Percentiles rank a stretch among this genome's conserved stretches.
phyloP scores from a whole-genome alignment of 805 yeast species.

The Wickerhamiella spandovensis region DNA sequence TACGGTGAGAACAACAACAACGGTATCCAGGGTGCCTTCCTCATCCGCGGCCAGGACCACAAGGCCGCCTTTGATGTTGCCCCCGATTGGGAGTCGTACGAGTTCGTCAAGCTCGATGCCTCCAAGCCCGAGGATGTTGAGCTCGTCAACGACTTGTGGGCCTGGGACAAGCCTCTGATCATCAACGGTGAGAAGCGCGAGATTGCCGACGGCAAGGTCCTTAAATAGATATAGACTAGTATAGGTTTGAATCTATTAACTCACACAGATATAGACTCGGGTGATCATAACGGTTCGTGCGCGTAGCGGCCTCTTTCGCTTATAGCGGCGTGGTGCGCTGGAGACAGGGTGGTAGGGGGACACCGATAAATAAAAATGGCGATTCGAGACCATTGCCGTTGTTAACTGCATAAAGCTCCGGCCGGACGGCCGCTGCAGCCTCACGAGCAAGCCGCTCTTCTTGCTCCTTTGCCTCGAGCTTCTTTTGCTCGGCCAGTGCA shows the following conservation, averaged over 20 bases:
- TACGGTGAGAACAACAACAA: slow-evolving; percentile 98
- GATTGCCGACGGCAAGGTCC: slow-evolving; percentile 95
- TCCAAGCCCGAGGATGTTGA: slow-evolving; percentile 62
- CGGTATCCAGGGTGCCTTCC: slow-evolving; percentile 90
- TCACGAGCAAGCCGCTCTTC: not conserved
- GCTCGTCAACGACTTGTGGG: slow-evolving; percentile 83
- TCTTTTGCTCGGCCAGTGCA: not conserved
- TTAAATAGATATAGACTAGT: slow-evolving; percentile 45
- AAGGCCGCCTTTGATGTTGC: slow-evolving; percentile 94
- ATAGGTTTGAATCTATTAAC: not conserved
- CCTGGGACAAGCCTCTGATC: slow-evolving; percentile 91
- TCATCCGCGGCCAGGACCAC: slow-evolving; percentile 88
- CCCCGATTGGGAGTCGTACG: slow-evolving; percentile 97
- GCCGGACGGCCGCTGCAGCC: not conserved
- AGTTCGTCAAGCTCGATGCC: slow-evolving; percentile 70
- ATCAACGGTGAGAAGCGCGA: slow-evolving; percentile 71
- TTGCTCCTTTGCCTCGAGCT: not conserved
- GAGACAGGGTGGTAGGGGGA: slow-evolving; percentile 7
- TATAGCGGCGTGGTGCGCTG: slow-evolving; percentile 5
- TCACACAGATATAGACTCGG: too few relatives aligned
- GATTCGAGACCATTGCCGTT: slow-evolving; percentile 1
- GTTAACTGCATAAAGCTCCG: slow-evolving; percentile 3
- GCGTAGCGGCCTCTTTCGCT: too few relatives aligned
- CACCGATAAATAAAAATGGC: slow-evolving; percentile 9
- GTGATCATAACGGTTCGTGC: too few relatives aligned